Evolutionary conservation across 257 asterid species (phyloP), one percentile per base, ranked within the genome.

Genomic region (Pogostemon cablin): DNA sequence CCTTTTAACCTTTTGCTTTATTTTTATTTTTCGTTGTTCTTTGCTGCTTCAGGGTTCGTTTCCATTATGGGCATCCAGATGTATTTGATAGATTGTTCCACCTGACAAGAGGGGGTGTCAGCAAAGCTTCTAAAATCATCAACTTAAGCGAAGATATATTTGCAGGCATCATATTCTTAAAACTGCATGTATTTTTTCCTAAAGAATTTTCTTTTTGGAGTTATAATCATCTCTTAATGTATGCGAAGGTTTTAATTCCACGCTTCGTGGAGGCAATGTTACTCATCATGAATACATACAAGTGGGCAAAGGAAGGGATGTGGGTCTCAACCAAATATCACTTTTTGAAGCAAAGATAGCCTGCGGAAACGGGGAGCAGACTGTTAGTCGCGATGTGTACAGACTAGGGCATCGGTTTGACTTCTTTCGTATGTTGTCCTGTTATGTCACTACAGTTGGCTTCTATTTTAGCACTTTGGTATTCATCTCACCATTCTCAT

Each of bases 41-140:
- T 67, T 67, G 74, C 62, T 55, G 42, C 75, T 75, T 72, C 92
- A 93, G 98, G 91, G 98, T 93, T 62, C 98, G 98, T 71, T 93
- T 93, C 81, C 98, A 90, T 85, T 93, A 93, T 77, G 98, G 98
- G 53, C 98, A 93, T 82, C 98, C 98, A 3, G 98, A 93, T 80
- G 87, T 93, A 68, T 93, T 93, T 32, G 98, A 93, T 72, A 86
- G 98, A 81, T 64, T 93, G 75, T 93, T 93, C 86, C 98, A 93
- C 85, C 84, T 93, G 64, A 86, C 97, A 40, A 82, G 96, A 79
- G 98, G 98, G 75, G 98, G 98, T 65, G 83, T 93, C 81, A 93
- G 98, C 91, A 93, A 93, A 83, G 97, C 98, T 69, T 93, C 98
- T 73, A 88, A 71, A 77, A 80, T 81, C 71, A 90, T 90, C 88